These are phyloP conservation scores for Myrmaecium sp. DNA, from an alignment of 2,329 filamentous ascomycete species.

Conservation along the genomic window DNA sequence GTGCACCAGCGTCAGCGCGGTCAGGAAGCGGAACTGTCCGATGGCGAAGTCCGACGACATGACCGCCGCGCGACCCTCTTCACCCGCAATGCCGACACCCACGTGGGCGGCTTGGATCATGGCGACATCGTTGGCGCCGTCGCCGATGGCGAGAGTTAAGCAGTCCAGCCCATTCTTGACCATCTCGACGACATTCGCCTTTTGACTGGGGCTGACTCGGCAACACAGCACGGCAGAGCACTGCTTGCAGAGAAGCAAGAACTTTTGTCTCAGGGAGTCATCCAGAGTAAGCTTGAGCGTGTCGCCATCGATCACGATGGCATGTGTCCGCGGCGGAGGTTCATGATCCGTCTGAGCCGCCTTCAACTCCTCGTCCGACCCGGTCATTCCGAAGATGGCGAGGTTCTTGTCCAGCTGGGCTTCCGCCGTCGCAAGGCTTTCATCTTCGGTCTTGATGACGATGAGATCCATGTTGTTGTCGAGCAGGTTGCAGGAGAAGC, in stretches of 20 bases:
- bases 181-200: slow-evolving; percentile 90
- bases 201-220: slow-evolving; percentile 90
- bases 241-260: slow-evolving; percentile 87
- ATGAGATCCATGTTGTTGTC: slow-evolving; percentile 98
- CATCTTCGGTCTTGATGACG: slow-evolving; percentile 69
- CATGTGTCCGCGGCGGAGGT: slow-evolving; percentile 73
- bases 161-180: slow-evolving; percentile 91
- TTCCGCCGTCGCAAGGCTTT: slow-evolving; percentile 46
- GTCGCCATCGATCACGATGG: slow-evolving; percentile 87
- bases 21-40: slow-evolving; percentile 80
- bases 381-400: slow-evolving; percentile 57
- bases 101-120: slow-evolving; percentile 98
- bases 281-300: slow-evolving; percentile 76
- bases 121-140: slow-evolving; percentile 89
- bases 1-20: slow-evolving; percentile 73
- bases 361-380: slow-evolving; percentile 69
- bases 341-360: slow-evolving; percentile 69
- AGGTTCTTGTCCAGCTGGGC: slow-evolving; percentile 61
- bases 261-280: slow-evolving; percentile 73
- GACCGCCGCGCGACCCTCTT: slow-evolving; percentile 79
- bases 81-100: slow-evolving; percentile 88
- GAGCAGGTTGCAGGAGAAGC: slow-evolving; percentile 93
- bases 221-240: slow-evolving; percentile 95
- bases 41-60: slow-evolving; percentile 97
- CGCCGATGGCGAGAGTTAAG: slow-evolving; percentile 86